Conservation (phyloP, 306 rosid genomes). For the Pachyrhizus erosus region DNA sequence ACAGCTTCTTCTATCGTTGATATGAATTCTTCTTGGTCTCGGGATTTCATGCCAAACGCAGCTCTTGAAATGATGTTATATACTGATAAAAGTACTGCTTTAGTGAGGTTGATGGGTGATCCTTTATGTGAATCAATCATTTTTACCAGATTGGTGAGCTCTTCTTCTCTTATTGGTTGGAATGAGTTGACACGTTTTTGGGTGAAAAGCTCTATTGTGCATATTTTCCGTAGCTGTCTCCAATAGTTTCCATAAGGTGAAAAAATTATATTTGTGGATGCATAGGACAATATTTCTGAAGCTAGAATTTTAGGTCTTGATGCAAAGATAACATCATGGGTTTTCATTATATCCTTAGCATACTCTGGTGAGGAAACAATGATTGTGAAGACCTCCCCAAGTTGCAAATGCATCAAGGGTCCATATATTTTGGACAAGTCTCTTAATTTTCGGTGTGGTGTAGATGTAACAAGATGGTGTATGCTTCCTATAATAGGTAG, state of each 20-base stretch:
- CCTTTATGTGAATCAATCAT: not conserved
- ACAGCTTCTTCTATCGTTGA: not conserved
- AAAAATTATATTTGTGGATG: not conserved
- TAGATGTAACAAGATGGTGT: not conserved
- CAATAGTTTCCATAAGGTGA: not conserved
- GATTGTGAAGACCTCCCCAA: not conserved
- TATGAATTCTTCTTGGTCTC: not conserved
- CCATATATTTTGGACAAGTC: constrained; percentile 5
- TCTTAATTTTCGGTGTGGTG: not conserved
- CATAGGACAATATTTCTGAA: not conserved
- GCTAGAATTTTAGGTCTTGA: not conserved
- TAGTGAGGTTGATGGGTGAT: not conserved
- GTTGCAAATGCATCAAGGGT: constrained; percentile 6
- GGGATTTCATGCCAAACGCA: not conserved
- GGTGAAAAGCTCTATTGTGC: not conserved
- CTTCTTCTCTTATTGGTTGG: not conserved
- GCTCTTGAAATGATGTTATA: not conserved
- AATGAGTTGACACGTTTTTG: not conserved
- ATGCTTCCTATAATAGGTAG: not conserved
- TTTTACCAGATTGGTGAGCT: not conserved
- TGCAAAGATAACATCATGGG: not conserved
- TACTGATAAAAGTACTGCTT: not conserved
- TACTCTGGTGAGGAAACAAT: not conserved
- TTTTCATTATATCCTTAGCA: constrained; percentile 1
- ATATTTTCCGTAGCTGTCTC: not conserved